Percentiles rank a stretch among this genome's conserved stretches.
phyloP scores from a whole-genome alignment of 441 rosid genomes.

The Erysimum pusillum region DNA sequence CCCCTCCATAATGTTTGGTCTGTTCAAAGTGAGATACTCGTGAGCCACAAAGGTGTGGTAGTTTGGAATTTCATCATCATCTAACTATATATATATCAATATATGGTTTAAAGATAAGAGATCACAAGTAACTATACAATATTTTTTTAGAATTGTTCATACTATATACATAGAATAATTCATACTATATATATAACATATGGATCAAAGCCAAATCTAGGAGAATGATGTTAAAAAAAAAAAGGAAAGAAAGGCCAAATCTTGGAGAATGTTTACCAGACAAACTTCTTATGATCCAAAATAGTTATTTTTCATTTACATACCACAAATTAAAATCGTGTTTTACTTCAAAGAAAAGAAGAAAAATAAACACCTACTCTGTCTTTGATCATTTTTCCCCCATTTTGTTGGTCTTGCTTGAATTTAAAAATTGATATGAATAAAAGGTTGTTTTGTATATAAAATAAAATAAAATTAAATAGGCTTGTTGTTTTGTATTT shows the following conservation, averaged over 20 bases:
- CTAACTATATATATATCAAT: no score
- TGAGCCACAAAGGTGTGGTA: constrained; percentile 46
- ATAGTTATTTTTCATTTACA: not conserved
- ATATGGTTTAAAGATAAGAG: constrained; percentile 36
- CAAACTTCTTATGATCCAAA: not conserved
- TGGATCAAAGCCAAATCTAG: constrained; percentile 17
- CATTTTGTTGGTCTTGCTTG: not conserved
- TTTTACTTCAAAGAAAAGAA: not conserved
- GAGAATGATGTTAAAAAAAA: not conserved
- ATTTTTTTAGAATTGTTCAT: not conserved
- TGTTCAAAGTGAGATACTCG: constrained; percentile 49
- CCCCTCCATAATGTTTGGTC: constrained; percentile 43
- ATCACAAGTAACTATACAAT: not conserved
- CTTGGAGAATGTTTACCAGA: not conserved
- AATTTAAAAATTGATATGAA: not conserved
- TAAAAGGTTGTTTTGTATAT: not conserved
- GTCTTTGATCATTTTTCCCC: no score
- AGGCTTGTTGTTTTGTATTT: no score
- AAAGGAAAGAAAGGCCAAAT: no score
- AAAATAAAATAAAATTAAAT: no score
- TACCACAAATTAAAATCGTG: not conserved
- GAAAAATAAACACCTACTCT: no score
- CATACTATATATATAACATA: constrained; percentile 7
- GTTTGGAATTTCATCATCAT: constrained; percentile 47
- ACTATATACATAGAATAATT: not conserved